These are phyloP conservation scores for Cordyceps pruinosa DNA, from an alignment of 2,329 filamentous ascomycete genomes.

Conservation along the genomic window DNA sequence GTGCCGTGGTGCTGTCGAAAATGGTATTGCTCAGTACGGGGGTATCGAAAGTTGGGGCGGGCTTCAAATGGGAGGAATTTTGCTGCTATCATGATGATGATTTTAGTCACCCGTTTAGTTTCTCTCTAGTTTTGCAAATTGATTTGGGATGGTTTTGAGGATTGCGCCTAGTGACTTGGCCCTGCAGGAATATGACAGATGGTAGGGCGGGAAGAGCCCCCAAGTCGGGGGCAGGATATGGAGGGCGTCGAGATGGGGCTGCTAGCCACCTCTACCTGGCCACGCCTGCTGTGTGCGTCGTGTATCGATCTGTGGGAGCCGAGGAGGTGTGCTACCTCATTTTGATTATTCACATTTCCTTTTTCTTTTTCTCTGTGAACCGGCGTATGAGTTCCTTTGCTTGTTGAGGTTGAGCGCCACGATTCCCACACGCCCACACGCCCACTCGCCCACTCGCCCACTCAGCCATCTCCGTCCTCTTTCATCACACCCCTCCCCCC, in stretches of 20 bases:
- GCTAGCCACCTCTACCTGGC: background rate
- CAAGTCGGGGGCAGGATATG: background rate
- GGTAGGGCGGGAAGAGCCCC: background rate
- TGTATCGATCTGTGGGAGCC: background rate
- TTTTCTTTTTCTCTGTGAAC: background rate
- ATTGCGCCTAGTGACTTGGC: background rate
- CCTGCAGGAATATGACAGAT: background rate
- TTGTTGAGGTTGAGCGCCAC: background rate
- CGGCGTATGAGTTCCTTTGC: background rate
- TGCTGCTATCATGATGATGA: background rate
- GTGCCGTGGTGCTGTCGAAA: background rate
- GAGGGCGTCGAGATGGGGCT: background rate
- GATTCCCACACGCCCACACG: background rate
- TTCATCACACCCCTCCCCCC: background rate
- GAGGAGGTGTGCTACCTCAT: too few relatives aligned
- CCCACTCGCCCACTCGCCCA: background rate
- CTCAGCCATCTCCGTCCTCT: background rate
- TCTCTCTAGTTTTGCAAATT: background rate
- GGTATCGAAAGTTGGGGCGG: background rate
- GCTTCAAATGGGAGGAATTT: background rate
- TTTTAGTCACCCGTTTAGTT: background rate
- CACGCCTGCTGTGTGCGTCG: background rate
- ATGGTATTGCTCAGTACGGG: background rate
- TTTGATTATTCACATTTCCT: too few relatives aligned
- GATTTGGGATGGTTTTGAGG: background rate